Percentiles rank a stretch among this genome's conserved stretches.
phyloP scores from a whole-genome alignment of 2,329 filamentous ascomycete genomes.

The Aspergillus spinulosporus region DNA sequence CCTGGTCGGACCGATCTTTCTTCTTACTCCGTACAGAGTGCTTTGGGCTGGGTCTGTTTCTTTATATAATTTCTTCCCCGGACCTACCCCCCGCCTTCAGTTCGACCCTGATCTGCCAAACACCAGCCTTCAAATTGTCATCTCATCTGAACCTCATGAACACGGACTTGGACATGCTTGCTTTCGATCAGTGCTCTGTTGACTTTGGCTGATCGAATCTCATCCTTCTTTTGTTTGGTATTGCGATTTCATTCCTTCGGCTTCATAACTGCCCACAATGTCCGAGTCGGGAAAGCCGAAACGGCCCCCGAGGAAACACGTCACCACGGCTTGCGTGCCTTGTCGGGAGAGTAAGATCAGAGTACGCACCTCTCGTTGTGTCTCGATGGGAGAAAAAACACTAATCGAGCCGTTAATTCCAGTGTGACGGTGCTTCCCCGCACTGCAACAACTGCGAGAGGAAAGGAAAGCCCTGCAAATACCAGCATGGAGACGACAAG shows the following conservation, averaged over 20 bases:
- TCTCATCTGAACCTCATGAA: conserved; percentile 11
- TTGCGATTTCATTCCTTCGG: not conserved
- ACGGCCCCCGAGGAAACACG: conserved; percentile 37
- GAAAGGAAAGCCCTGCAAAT: conserved; percentile 41
- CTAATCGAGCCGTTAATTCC: not conserved
- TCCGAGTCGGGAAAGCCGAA: conserved; percentile 12
- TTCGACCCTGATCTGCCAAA: not conserved
- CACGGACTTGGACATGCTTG: conserved; percentile 1
- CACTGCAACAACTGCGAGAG: conserved; percentile 42
- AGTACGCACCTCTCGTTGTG: conserved; percentile 25
- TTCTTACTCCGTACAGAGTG: no score
- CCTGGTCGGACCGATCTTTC: conserved; percentile 8
- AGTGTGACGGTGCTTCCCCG: conserved; percentile 42
- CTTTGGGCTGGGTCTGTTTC: not conserved
- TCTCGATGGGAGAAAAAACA: not conserved
- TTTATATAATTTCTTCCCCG: conserved; percentile 5
- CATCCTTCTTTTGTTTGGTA: not conserved
- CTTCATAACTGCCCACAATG: conserved; percentile 1
- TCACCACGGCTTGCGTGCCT: conserved; percentile 48
- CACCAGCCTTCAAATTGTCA: conserved; percentile 6
- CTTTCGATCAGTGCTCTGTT: conserved; percentile 11
- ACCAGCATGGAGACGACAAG: conserved; percentile 41
- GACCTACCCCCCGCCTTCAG: not conserved
- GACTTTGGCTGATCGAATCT: conserved; percentile 11
- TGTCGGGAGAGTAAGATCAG: conserved; percentile 50